Evolutionary conservation across 495 filamentous ascomycete species (phyloP).

Genomic region (Xylaria palmicola): DNA sequence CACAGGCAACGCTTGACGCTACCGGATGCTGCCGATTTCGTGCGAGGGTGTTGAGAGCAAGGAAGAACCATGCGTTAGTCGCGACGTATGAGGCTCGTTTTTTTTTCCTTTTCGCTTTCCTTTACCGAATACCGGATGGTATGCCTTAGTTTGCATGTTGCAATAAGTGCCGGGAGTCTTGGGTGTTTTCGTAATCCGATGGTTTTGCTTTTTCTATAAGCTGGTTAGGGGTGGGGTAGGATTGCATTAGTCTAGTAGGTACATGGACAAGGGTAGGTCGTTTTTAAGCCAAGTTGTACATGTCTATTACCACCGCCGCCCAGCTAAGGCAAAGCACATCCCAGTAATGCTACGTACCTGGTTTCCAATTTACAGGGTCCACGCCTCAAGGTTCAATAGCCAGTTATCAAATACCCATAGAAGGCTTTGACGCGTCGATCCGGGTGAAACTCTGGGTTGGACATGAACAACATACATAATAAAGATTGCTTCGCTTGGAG

Average conservation of each 20-base stretch:
- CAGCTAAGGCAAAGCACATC: conserved; percentile 8
- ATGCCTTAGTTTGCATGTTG: conserved; percentile 6
- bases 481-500: background rate
- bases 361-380: conserved; percentile 7
- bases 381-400: conserved; percentile 9
- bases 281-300: conserved; percentile 9
- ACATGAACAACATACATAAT: background rate
- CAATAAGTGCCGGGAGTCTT: background rate
- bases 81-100: conserved; percentile 7
- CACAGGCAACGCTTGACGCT: conserved; percentile 13
- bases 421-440: background rate
- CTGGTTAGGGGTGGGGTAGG: conserved; percentile 14
- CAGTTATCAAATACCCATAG: conserved; percentile 2
- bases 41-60: conserved; percentile 11
- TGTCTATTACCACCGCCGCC: too few species aligned
- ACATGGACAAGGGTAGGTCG: conserved; percentile 9
- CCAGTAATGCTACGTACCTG: background rate
- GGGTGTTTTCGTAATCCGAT: conserved; percentile 13
- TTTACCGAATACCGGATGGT: conserved; percentile 6
- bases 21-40: conserved; percentile 9
- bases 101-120: background rate
- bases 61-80: conserved; percentile 21
- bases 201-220: conserved; percentile 13
- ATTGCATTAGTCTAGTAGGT: conserved; percentile 15
- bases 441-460: conserved; percentile 1